Conservation (phyloP, 768 basidiomycete species). For the Mrakia frigida region DNA sequence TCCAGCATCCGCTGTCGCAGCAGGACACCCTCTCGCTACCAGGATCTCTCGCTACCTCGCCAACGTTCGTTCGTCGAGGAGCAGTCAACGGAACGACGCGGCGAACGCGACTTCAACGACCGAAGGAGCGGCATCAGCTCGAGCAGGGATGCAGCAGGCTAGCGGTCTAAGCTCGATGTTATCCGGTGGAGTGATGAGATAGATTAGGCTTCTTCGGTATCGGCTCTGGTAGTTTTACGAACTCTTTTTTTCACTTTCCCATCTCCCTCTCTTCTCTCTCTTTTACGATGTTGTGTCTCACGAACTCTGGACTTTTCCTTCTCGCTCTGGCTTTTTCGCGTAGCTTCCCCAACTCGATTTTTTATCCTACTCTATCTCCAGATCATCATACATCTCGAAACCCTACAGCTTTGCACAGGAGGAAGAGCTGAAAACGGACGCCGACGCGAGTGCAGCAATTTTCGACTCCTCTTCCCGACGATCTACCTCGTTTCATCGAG, state of each 20-base stretch:
- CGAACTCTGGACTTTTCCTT: not conserved
- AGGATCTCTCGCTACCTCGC: conserved; percentile 10
- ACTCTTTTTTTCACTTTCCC: not conserved
- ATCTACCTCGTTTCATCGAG: too few species aligned
- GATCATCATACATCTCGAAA: too few species aligned
- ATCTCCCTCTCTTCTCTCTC: not conserved
- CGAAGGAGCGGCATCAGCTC: not conserved
- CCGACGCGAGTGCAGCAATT: too few species aligned
- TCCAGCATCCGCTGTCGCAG: not conserved
- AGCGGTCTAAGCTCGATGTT: not conserved
- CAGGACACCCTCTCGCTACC: not conserved
- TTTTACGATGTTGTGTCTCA: not conserved
- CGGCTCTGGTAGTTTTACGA: too few species aligned
- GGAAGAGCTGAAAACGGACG: too few species aligned
- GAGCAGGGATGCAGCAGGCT: not conserved
- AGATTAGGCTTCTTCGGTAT: not conserved
- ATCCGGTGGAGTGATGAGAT: not conserved
- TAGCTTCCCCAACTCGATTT: too few species aligned
- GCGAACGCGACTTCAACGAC: not conserved
- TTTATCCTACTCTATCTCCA: too few species aligned
- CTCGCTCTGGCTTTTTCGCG: not conserved
- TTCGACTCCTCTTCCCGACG: too few species aligned
- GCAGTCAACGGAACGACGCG: not conserved
- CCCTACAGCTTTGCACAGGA: too few species aligned
- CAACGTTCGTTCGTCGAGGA: not conserved